Conservation (phyloP, 1,284 basidiomycete species). For the Ganoderma boninense region DNA sequence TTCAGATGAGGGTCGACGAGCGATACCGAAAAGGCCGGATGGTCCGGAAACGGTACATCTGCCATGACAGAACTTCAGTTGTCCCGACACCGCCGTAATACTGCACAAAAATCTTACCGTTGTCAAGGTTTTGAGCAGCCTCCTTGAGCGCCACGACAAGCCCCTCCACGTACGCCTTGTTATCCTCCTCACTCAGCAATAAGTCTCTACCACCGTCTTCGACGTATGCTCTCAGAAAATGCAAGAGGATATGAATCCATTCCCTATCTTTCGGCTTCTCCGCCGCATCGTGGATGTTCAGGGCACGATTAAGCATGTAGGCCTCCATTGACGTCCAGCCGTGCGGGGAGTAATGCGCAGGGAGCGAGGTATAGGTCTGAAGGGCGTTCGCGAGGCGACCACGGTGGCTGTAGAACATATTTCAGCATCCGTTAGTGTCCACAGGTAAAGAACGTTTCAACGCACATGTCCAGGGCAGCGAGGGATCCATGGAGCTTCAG, state of each 20-base stretch:
- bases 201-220: conserved; percentile 62
- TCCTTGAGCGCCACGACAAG: conserved; percentile 61
- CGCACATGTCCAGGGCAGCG: conserved; percentile 88
- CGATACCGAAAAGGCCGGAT: conserved; percentile 68
- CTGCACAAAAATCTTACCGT: neutral
- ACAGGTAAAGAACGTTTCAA: conserved; percentile 18
- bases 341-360: conserved; percentile 83
- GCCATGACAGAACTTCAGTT: neutral
- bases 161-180: conserved; percentile 57
- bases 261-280: conserved; percentile 68
- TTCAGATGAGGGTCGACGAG: conserved; percentile 53
- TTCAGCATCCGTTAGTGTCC: neutral
- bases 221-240: conserved; percentile 73
- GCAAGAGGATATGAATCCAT: conserved; percentile 77
- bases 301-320: conserved; percentile 74
- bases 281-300: conserved; percentile 67
- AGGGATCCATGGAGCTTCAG: conserved; percentile 85
- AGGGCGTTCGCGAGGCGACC: conserved; percentile 68
- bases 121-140: conserved; percentile 58
- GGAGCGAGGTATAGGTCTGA: conserved; percentile 76
- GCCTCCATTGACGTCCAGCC: conserved; percentile 82
- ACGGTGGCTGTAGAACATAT: conserved; percentile 61
- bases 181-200: conserved; percentile 59
- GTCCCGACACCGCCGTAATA: neutral
- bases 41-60: conserved; percentile 75